A percentile compares a stretch with the other conserved stretches of the same genome.
phyloP scores from a whole-genome alignment of 495 filamentous ascomycete genomes.

The Xylaria venustula region DNA sequence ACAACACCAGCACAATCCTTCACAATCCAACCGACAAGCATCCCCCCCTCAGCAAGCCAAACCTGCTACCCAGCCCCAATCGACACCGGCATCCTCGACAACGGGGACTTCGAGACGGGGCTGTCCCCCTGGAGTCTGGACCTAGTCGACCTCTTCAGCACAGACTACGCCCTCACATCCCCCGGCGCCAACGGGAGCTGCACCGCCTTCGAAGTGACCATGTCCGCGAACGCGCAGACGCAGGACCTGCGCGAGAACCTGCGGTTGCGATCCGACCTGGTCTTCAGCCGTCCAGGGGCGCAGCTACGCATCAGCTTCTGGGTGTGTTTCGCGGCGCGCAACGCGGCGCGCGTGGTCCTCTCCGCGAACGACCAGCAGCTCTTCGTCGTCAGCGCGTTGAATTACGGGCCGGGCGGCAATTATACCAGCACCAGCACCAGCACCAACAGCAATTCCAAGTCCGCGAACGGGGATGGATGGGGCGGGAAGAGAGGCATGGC shows the following conservation, averaged over 20 bases:
- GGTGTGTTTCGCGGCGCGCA: conserved; percentile 14
- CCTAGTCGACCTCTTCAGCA: conserved; percentile 29
- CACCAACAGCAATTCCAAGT: too few relatives aligned
- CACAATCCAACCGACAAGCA: neutral
- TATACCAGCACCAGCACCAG: neutral
- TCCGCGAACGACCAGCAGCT: conserved; percentile 20
- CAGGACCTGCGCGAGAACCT: conserved; percentile 25
- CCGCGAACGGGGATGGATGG: neutral
- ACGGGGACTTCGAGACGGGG: conserved; percentile 29
- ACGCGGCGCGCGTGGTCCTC: conserved; percentile 16
- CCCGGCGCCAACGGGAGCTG: conserved; percentile 23
- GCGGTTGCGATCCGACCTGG: conserved; percentile 21
- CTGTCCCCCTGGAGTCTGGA: conserved; percentile 30
- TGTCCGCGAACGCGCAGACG: conserved; percentile 24
- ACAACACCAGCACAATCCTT: neutral
- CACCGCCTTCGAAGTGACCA: conserved; percentile 21
- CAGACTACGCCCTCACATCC: conserved; percentile 13
- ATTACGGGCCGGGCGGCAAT: conserved; percentile 8
- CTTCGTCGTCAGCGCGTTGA: conserved; percentile 5
- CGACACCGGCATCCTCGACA: conserved; percentile 17
- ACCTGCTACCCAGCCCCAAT: neutral
- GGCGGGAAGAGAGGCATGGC: too few relatives aligned
- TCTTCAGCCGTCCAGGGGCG: conserved; percentile 14
- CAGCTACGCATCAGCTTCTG: conserved; percentile 22
- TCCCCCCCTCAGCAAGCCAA: neutral